These are phyloP conservation scores for Circinella minor DNA, from an alignment of 371 early-diverging fungal genomes.

Conservation along the genomic window DNA sequence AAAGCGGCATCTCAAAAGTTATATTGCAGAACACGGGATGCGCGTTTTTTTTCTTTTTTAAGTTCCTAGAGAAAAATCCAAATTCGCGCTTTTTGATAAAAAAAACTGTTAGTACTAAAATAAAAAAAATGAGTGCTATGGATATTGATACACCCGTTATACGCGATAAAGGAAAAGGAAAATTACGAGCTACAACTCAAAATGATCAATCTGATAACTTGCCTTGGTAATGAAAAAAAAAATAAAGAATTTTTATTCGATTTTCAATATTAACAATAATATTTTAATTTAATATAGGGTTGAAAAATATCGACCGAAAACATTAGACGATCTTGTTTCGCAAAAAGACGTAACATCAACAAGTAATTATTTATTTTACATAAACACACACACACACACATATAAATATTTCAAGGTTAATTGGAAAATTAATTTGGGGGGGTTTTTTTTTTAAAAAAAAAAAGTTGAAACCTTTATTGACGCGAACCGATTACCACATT, in stretches of 20 bases:
- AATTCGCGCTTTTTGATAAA: no score
- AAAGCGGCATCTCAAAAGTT: no score
- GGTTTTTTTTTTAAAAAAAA: not conserved
- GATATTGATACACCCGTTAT: no score
- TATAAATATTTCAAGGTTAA: not conserved
- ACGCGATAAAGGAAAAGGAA: constrained; percentile 34
- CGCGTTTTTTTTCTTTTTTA: no score
- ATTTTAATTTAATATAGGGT: constrained; percentile 76
- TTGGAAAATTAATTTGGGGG: no score
- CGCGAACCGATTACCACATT: constrained; percentile 82
- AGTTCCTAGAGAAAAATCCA: no score
- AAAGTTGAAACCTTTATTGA: constrained; percentile 89
- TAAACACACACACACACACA: no score
- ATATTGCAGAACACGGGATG: no score
- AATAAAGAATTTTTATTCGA: not conserved
- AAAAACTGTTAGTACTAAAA: no score
- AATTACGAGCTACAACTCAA: constrained; percentile 14
- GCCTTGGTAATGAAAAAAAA: constrained; percentile 28
- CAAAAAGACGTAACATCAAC: constrained; percentile 92
- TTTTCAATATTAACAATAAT: not conserved
- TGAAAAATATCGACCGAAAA: constrained; percentile 95
- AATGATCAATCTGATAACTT: constrained; percentile 28
- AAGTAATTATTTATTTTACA: constrained; percentile 71
- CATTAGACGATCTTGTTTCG: constrained; percentile 84
- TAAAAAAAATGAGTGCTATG: no score